Evolutionary conservation across 208 protist species (phyloP).

Genomic region (Naegleria lovaniensis): DNA sequence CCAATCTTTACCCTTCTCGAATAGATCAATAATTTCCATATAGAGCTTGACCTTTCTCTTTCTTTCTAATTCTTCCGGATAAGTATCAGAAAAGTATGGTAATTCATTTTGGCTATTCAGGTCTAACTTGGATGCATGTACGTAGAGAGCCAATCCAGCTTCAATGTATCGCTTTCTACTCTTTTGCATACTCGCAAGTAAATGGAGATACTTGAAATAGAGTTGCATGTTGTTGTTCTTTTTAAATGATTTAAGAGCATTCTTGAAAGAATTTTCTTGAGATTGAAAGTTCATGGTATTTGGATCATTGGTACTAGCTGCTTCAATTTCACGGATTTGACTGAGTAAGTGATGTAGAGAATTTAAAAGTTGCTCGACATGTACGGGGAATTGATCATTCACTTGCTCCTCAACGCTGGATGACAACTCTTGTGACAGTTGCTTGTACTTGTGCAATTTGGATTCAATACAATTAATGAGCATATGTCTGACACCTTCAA

Average conservation of each 20-base stretch:
- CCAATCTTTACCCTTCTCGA: slow-evolving; percentile 29
- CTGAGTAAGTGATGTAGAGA: neutral
- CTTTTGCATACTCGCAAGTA: neutral
- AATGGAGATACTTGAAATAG: slow-evolving; percentile 20
- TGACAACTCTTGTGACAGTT: neutral
- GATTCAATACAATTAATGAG: neutral
- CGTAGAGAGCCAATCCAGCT: neutral
- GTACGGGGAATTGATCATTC: neutral
- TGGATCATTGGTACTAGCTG: neutral
- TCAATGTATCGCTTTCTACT: neutral
- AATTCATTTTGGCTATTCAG: neutral
- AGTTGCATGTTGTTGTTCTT: slow-evolving; percentile 6
- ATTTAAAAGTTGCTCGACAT: neutral
- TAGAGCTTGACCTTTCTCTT: slow-evolving; percentile 4
- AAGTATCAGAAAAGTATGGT: neutral
- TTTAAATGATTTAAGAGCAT: neutral
- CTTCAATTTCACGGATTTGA: neutral
- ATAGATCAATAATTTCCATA: neutral
- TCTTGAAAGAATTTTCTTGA: neutral
- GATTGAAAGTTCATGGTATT: neutral
- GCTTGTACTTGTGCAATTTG: neutral
- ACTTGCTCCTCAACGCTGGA: neutral
- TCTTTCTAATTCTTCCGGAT: neutral
- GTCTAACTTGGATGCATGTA: neutral
- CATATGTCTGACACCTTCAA: neutral